Percentiles rank a stretch among this genome's conserved stretches.
Evolutionary conservation across 192 early-diverging fungal genomes (phyloP).

Genomic region (Linnemannia exigua): DNA sequence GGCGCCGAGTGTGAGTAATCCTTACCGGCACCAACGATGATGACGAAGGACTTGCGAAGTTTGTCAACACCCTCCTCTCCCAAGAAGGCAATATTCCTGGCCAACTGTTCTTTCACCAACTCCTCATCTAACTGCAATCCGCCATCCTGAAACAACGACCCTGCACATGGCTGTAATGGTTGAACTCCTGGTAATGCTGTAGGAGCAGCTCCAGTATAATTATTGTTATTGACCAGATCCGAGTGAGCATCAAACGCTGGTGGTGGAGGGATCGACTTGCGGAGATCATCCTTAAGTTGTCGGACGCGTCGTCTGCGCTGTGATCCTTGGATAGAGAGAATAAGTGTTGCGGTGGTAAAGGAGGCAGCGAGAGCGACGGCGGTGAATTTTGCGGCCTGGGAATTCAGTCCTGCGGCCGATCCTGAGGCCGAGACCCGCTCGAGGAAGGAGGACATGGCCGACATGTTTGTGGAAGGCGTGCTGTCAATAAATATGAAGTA

Average conservation of each 20-base stretch:
- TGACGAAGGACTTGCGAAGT: constrained; percentile 86
- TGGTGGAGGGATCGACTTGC: constrained; percentile 56
- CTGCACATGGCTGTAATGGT: not conserved
- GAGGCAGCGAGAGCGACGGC: constrained; percentile 76
- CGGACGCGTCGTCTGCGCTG: constrained; percentile 62
- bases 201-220: not conserved
- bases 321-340: constrained; percentile 66
- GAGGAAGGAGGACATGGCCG: constrained; percentile 31
- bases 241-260: constrained; percentile 23
- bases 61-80: constrained; percentile 84
- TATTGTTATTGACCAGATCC: constrained; percentile 6
- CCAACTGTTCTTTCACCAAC: constrained; percentile 87
- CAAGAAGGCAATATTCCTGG: constrained; percentile 90
- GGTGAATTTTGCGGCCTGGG: constrained; percentile 48
- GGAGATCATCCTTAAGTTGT: constrained; percentile 70
- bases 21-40: constrained; percentile 91
- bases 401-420: constrained; percentile 27
- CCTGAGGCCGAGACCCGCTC: constrained; percentile 17
- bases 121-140: constrained; percentile 66
- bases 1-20: not conserved
- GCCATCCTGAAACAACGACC: not conserved
- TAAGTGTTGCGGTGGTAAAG: constrained; percentile 69
- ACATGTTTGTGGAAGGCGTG: not conserved
- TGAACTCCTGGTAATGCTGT: not conserved
- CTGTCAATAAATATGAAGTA: not conserved